Evolutionary conservation across 805 yeast species (phyloP).

Genomic region (Maudiozyma pseudohumilis): DNA sequence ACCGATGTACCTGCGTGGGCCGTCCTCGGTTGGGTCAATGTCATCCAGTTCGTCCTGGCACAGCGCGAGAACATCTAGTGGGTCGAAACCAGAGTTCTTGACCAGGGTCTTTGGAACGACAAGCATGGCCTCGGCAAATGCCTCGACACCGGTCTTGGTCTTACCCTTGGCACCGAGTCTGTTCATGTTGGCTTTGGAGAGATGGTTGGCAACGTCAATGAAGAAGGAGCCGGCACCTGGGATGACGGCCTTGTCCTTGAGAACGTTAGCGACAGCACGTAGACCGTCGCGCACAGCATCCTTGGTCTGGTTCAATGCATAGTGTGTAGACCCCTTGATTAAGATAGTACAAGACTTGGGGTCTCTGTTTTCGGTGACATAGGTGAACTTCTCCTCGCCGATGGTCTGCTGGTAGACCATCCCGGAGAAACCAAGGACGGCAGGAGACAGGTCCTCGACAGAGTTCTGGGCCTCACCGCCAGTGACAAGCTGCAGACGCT

Average conservation of each 20-base stretch:
- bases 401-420: slow-evolving; percentile 82
- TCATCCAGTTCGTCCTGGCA: slow-evolving; percentile 59
- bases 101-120: slow-evolving; percentile 89
- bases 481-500: slow-evolving; percentile 87
- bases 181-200: slow-evolving; percentile 40
- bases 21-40: slow-evolving; percentile 31
- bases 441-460: slow-evolving; percentile 81
- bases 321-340: slow-evolving; percentile 87
- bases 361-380: slow-evolving; percentile 78
- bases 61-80: slow-evolving; percentile 75
- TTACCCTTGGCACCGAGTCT: slow-evolving; percentile 68
- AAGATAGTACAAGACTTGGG: slow-evolving; percentile 88
- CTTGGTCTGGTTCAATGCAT: slow-evolving; percentile 81
- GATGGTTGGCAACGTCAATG: slow-evolving; percentile 66
- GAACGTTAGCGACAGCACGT: slow-evolving; percentile 85
- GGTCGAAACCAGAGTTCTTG: slow-evolving; percentile 87
- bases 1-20: slow-evolving; percentile 77
- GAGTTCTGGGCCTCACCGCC: slow-evolving; percentile 98
- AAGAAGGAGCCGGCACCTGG: slow-evolving; percentile 98
- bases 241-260: slow-evolving; percentile 73
- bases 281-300: slow-evolving; percentile 97
- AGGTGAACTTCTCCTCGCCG: slow-evolving; percentile 97
- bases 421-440: slow-evolving; percentile 80
- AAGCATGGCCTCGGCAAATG: slow-evolving; percentile 86
- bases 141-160: slow-evolving; percentile 80